phyloP scores from a whole-genome alignment of 2,329 filamentous ascomycete species.

The Lojkania enalia region DNA sequence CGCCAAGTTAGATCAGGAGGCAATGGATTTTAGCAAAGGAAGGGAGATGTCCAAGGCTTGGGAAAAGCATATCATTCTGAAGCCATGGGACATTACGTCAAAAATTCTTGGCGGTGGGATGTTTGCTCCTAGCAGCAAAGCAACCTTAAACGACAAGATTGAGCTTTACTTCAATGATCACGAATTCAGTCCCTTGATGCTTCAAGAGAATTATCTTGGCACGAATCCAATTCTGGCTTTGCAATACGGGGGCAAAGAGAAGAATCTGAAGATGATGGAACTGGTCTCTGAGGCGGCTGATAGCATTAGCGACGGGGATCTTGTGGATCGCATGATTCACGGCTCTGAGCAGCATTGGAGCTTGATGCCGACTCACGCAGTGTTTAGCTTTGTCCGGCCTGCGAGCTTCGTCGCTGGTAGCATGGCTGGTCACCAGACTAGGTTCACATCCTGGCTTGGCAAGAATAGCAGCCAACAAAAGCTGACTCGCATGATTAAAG shows the following conservation, averaged over 20 bases:
- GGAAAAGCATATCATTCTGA: constrained; percentile 96
- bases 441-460: constrained; percentile 90
- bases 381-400: constrained; percentile 92
- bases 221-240: constrained; percentile 72
- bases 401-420: constrained; percentile 85
- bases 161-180: constrained; percentile 99
- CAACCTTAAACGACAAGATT: constrained; percentile 94
- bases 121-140: constrained; percentile 80
- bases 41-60: constrained; percentile 96
- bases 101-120: constrained; percentile 89
- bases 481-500: constrained; percentile 79
- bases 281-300: constrained; percentile 85
- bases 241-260: constrained; percentile 67
- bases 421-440: constrained; percentile 65
- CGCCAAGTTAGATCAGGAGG: constrained; percentile 80
- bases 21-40: constrained; percentile 80
- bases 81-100: constrained; percentile 96
- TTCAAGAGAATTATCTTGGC: constrained; percentile 95
- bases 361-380: constrained; percentile 92
- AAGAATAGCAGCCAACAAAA: constrained; percentile 83
- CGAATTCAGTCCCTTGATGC: constrained; percentile 95
- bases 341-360: constrained; percentile 98
- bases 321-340: constrained; percentile 98
- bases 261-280: constrained; percentile 81
- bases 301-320: constrained; percentile 94